phyloP scores from a whole-genome alignment of 768 basidiomycete genomes.

The Pleurotus citrinopileatus region DNA sequence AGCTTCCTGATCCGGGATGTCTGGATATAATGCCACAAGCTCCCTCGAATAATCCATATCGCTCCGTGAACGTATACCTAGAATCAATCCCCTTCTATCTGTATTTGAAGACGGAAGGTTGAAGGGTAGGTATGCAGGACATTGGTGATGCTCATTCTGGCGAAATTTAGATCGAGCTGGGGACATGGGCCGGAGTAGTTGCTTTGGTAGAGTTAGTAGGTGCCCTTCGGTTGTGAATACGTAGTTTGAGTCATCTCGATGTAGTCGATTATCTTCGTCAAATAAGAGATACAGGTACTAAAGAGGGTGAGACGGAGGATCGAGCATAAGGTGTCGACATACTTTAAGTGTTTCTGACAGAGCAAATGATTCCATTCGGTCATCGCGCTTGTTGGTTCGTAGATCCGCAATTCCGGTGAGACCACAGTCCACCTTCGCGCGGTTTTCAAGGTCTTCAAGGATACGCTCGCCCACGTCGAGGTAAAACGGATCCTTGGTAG shows the following conservation, averaged over 20 bases:
- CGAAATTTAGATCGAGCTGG: conserved; percentile 57
- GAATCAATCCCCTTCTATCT: conserved; percentile 45
- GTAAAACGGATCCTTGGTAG: conserved; percentile 90
- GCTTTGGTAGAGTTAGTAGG: conserved; percentile 61
- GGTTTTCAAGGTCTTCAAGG: conserved; percentile 66
- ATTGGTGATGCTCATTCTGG: conserved; percentile 64
- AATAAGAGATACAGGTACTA: conserved; percentile 94
- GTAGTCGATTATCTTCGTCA: conserved; percentile 76
- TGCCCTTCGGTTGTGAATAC: conserved; percentile 98
- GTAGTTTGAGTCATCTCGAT: conserved; percentile 77
- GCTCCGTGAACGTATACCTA: conserved; percentile 66
- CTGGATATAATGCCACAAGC: conserved; percentile 54
- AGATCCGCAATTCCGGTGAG: conserved; percentile 81
- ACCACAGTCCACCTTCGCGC: conserved; percentile 85
- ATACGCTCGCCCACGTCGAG: conserved; percentile 87
- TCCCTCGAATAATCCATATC: conserved; percentile 83
- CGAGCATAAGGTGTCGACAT: conserved; percentile 8
- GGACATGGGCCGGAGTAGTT: conserved; percentile 57
- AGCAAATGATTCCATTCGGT: conserved; percentile 97
- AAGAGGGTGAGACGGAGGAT: neutral
- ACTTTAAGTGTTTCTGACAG: conserved; percentile 92
- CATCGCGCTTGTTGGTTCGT: conserved; percentile 72
- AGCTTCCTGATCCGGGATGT: conserved; percentile 44
- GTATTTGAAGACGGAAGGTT: conserved; percentile 28
- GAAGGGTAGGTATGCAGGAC: conserved; percentile 64